phyloP scores from a whole-genome alignment of 306 rosid genomes.

The Sindora glabra region DNA sequence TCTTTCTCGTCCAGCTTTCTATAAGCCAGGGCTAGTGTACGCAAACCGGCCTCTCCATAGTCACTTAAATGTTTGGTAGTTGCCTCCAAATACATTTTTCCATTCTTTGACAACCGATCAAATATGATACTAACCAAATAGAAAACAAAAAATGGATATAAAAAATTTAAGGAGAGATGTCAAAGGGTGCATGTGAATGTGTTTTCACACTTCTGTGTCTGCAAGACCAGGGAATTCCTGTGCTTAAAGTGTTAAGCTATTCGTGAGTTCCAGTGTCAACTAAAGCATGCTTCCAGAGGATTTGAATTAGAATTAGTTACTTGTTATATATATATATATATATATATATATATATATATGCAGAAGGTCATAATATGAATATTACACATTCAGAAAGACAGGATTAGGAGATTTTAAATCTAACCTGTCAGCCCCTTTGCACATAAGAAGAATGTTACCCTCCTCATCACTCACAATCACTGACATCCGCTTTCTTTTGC shows the following conservation, averaged over 20 bases:
- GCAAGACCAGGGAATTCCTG: not conserved
- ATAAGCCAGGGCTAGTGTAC: conserved; percentile 89
- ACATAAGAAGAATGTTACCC: conserved; percentile 63
- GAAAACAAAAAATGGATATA: conserved; percentile 11
- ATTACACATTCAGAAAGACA: conserved; percentile 2
- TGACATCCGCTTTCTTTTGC: conserved; percentile 97
- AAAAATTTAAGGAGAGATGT: conserved; percentile 2
- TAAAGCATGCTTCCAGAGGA: not conserved
- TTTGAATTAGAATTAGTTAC: too few species aligned
- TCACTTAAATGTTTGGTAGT: conserved; percentile 81
- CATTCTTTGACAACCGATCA: conserved; percentile 78
- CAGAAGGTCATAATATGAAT: too few species aligned
- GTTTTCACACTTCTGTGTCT: conserved; percentile 4
- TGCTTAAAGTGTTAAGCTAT: too few species aligned
- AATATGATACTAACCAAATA: conserved; percentile 69
- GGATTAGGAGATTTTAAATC: conserved; percentile 22
- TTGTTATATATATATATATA: too few species aligned
- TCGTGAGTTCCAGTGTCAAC: conserved; percentile 4
- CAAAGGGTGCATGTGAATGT: not conserved
- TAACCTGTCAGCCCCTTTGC: conserved; percentile 99
- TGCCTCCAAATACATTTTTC: conserved; percentile 64
- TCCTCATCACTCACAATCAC: conserved; percentile 83
- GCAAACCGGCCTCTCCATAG: conserved; percentile 94
- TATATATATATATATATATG: too few species aligned
- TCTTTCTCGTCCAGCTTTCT: conserved; percentile 73